Base-by-base conservation (phyloP, 2,329 filamentous ascomycete species). In the Colletotrichum brevisporum region DNA sequence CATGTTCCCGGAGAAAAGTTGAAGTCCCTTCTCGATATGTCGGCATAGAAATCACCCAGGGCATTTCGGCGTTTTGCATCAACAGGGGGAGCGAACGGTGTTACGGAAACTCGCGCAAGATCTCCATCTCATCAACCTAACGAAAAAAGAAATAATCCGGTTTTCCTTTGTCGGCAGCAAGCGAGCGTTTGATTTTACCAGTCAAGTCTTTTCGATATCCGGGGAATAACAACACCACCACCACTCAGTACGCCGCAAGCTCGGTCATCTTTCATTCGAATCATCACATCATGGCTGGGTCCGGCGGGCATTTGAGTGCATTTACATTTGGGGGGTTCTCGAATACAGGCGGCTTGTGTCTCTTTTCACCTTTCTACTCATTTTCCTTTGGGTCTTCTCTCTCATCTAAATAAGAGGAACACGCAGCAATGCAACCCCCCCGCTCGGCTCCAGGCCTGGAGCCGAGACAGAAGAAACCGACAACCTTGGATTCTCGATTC, bases 351-450 rank as follows among this genome's bases (percentile, higher is more conserved):
- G 82, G 82, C 79, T 81, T 81, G 81, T 80, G 75, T 78, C 69
- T 73, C 73, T 74, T 71, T 69, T 21, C 58, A 63, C 66, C 51
- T 76, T 69, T 75, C 75, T 78, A 69, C 71, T 12, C 47, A 41
- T 71, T 73, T 73, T 75, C 74, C 74, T 75, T 73, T 71, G 71
- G 73, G 72, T 75, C 76, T 74, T 72, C 69, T 72, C 69, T 72
- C 69, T 66, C 69, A 75, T 77, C 76, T 78, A 85, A 82, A 84
- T 80, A 88, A 88, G 85, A 89, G 83, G 83, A 87, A 85, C 77
- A 86, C 83, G 88, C 88, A 90, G 88, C 88, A 88, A 90, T 90
- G 88, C 88, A 88, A 82, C 72, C 69, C 79, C 75, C 67, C 55
- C 76, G 79, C 81, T 84, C 82, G 84, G 83, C 81, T 75, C 73